Conservation (phyloP, 805 yeast genomes). For the Hanseniaspora guilliermondii region DNA sequence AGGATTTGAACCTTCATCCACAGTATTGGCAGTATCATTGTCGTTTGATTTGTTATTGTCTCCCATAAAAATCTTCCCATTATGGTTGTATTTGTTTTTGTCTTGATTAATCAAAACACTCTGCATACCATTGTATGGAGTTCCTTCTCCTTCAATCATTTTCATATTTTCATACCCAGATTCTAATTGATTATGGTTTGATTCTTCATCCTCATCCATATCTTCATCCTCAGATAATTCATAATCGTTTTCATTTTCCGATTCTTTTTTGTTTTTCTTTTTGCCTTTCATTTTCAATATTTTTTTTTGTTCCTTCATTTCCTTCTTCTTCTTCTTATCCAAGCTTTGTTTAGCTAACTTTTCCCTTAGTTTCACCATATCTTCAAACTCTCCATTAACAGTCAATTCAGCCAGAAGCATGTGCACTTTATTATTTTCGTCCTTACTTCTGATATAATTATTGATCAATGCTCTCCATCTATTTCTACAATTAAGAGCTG, state of each 20-base stretch:
- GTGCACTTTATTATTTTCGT: slow-evolving; percentile 35
- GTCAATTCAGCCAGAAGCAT: neutral
- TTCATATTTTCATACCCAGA: neutral
- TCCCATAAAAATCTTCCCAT: slow-evolving; percentile 13
- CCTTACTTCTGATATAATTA: slow-evolving; percentile 57
- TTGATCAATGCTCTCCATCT: slow-evolving; percentile 78
- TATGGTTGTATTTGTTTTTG: neutral
- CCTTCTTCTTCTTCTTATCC: slow-evolving; percentile 21
- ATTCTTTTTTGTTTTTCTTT: slow-evolving; percentile 12
- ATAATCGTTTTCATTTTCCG: neutral
- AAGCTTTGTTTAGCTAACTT: slow-evolving; percentile 3
- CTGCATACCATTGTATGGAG: neutral
- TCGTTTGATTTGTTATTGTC: slow-evolving; percentile 17
- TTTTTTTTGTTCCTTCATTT: slow-evolving; percentile 5
- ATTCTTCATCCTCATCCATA: neutral
- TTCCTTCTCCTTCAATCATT: neutral
- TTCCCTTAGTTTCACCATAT: slow-evolving; percentile 7
- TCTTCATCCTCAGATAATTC: neutral
- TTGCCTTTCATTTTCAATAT: neutral
- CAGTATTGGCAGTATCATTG: neutral
- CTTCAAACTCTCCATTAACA: slow-evolving; percentile 6
- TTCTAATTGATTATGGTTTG: neutral
- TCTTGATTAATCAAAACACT: neutral
- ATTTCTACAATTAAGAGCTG: slow-evolving; percentile 80
- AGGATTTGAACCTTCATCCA: neutral